phyloP scores from a whole-genome alignment of 495 filamentous ascomycete species.

The Trichoderma parareesei region DNA sequence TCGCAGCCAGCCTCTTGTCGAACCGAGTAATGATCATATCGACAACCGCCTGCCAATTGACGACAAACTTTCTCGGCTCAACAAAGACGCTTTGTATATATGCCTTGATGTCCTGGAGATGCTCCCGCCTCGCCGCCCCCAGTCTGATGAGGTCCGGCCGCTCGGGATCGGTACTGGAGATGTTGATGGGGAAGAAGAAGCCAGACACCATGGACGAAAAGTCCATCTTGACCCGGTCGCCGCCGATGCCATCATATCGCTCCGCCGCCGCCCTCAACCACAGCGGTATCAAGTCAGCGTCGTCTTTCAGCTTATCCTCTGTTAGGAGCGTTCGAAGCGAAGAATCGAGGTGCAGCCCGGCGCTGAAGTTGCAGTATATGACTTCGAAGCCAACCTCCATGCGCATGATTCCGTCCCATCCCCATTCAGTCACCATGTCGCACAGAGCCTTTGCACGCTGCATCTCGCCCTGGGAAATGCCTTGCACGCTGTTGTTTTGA shows the following conservation, averaged over 20 bases:
- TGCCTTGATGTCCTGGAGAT: slow-evolving; percentile 23
- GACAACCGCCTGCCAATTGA: slow-evolving; percentile 53
- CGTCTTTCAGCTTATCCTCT: not conserved
- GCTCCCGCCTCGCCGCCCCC: slow-evolving; percentile 21
- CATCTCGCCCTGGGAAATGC: slow-evolving; percentile 24
- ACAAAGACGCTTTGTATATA: slow-evolving; percentile 23
- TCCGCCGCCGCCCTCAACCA: slow-evolving; percentile 36
- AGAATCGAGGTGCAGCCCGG: slow-evolving; percentile 20
- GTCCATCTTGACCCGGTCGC: slow-evolving; percentile 45
- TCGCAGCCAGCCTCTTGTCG: slow-evolving; percentile 39
- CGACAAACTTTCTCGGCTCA: slow-evolving; percentile 15
- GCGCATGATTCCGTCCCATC: slow-evolving; percentile 52
- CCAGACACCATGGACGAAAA: slow-evolving; percentile 54
- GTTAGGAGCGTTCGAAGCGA: not conserved
- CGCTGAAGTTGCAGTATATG: slow-evolving; percentile 54
- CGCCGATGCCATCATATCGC: slow-evolving; percentile 54
- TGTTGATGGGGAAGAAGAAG: slow-evolving; percentile 45
- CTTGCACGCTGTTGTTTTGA: slow-evolving; percentile 15
- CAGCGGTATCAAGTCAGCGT: slow-evolving; percentile 15
- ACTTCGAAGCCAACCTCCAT: slow-evolving; percentile 67
- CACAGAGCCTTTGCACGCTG: slow-evolving; percentile 44
- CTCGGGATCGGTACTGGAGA: slow-evolving; percentile 39
- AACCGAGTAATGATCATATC: slow-evolving; percentile 57
- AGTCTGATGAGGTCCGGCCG: slow-evolving; percentile 40
- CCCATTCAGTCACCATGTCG: slow-evolving; percentile 39